Evolutionary conservation across 495 filamentous ascomycete genomes (phyloP), one percentile per base, ranked within the genome.

Genomic region (Sabuloglossum arenarium): DNA sequence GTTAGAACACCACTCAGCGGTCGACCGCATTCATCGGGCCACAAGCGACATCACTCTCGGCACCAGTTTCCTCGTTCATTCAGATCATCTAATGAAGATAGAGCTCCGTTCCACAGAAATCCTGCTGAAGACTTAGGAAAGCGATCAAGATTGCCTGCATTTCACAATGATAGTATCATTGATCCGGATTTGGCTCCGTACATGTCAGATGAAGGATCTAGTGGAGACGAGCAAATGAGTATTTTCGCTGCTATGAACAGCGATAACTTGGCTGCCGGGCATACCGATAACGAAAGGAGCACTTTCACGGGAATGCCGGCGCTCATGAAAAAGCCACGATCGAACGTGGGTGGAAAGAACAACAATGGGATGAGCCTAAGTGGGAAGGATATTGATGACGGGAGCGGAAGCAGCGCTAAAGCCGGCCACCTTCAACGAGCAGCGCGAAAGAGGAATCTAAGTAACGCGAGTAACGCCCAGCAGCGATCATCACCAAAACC

Each of bases 131-230:
- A 94, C 51, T 70, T 78, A 28, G 67, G 70, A 19, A 74, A 72
- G 52, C 80, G 79, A 55, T 72, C 77, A n/a, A 76, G 79, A 14
- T 73, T 95, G 8, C 82, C 89, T 32, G 87, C 90, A 28, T 97
- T 98, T 61, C 93, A 97, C 63, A 87, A 87, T 61, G 93, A 99
- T 64, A 96, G 86, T 62, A 94, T 99, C 60, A 97, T 97, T 64
- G 93, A 99, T 62, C 90, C 93, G 3, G 93, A 97, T 62, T 71
- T 97, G 16, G 89, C 88, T 1, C 86, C 88, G 28, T 97, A 90
- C 69, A 82, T 97, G 72, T 97, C 91, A 19, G 93, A 99, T 66
- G 84, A 88, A 61, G 88, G 81, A 23, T 90, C 86, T 1, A 96
- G 85, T 62, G 91, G 82, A 19, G 89, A 94, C 61, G 88, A 97